Evolutionary conservation across 495 filamentous ascomycete species (phyloP), one percentile per base, ranked within the genome.

Genomic region (Aspergillus taichungensis): DNA sequence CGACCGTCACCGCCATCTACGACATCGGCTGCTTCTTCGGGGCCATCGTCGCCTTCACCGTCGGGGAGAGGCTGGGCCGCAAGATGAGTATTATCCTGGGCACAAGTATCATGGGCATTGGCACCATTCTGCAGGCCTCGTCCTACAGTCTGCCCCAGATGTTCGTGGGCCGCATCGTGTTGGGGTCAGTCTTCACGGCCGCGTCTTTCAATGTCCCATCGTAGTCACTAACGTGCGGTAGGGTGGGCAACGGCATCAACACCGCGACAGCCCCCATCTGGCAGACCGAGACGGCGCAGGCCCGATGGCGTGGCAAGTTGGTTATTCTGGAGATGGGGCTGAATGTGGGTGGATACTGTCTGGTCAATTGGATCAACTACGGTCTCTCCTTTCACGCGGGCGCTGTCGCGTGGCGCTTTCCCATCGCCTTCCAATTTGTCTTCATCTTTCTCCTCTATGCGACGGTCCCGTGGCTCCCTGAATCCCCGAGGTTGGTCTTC

Each of bases 241-340:
- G 53, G 3, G 35, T 57, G 24, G 82, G 81, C 6, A 85, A 84
- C 47, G 82, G 80, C 10, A 70, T 83, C 46, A 83, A 84, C 44
- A 81, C 77, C 0, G 69, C 79, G 2, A 79, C 77, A 8, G 79
- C 76, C 2, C 79, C 82, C 8, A 71, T 82, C 6, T 85, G 77
- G 79, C 78, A 84, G 51, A 73, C 72, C 2, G 79, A 85, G 52
- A 80, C 77, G 0, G 74, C 77, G 0, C 73, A 78, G 46, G 67
- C 71, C 0, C 66, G 68, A 41, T 77, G 73, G 72, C 66, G 79
- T 47, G 81, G 82, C 34, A 73, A 76, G 43, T 58, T 83, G 13
- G 74, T 82, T 13, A 69, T 81, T 35, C 62, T 83, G 9, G 78
- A 82, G 45, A 68, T 81, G 63, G 73, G 75, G 14, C 59, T 79